phyloP scores from a whole-genome alignment of 768 basidiomycete species.

The Amanita polypyramis region DNA sequence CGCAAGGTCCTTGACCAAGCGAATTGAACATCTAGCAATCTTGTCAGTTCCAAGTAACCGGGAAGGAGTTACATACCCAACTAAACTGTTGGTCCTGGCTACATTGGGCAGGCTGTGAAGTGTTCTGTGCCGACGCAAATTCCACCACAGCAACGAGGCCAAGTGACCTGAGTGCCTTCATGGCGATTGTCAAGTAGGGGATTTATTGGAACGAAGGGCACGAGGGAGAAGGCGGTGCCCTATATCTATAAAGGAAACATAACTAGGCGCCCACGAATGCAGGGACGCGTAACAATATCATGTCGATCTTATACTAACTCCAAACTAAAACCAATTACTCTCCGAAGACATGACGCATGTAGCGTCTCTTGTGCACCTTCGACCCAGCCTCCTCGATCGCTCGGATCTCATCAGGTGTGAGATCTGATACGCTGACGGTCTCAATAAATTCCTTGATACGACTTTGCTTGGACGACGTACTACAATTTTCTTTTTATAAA shows the following conservation, averaged over 20 bases:
- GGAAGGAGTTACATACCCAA: slow-evolving; percentile 15
- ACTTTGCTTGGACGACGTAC: slow-evolving; percentile 36
- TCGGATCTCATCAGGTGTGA: slow-evolving; percentile 48
- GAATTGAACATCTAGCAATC: slow-evolving; percentile 28
- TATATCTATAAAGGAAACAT: not conserved
- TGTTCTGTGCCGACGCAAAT: not conserved
- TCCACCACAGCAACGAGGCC: not conserved
- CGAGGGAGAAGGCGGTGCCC: not conserved
- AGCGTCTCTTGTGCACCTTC: slow-evolving; percentile 32
- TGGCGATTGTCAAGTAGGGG: not conserved
- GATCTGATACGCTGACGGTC: slow-evolving; percentile 32
- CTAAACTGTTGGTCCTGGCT: slow-evolving; percentile 9
- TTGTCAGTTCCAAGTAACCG: not conserved
- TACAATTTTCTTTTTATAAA: slow-evolving; percentile 12
- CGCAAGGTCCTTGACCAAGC: slow-evolving; percentile 29
- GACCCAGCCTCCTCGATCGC: slow-evolving; percentile 49
- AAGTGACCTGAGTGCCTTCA: not conserved
- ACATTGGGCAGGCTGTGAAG: not conserved
- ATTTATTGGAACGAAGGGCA: too few relatives aligned
- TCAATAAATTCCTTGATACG: slow-evolving; percentile 36
- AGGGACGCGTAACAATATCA: not conserved
- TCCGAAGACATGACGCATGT: slow-evolving; percentile 22
- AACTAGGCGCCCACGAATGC: not conserved
- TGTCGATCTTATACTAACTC: too few relatives aligned
- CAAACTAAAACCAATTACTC: too few relatives aligned